phyloP scores from a whole-genome alignment of 345 rosid genomes.

The Pistacia atlantica region DNA sequence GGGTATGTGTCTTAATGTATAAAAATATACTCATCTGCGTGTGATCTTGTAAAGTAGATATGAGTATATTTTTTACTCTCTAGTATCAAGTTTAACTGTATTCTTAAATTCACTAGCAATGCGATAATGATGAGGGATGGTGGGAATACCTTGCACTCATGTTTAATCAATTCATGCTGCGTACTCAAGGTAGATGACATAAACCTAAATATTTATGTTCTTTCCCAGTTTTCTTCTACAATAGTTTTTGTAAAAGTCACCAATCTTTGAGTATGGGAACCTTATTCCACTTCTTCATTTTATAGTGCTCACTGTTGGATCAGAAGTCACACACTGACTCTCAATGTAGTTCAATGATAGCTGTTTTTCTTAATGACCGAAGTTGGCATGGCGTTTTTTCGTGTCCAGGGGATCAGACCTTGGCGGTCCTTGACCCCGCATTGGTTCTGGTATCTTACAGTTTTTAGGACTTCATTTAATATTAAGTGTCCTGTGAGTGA shows the following conservation, averaged over 20 bases:
- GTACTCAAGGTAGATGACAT: slow-evolving; percentile 87
- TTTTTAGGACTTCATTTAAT: slow-evolving; percentile 19
- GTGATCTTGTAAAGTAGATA: slow-evolving; percentile 45
- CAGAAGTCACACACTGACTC: slow-evolving; percentile 10
- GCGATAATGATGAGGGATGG: slow-evolving; percentile 97
- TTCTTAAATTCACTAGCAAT: slow-evolving; percentile 95
- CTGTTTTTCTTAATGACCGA: slow-evolving; percentile 17
- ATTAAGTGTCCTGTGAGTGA: slow-evolving; percentile 21
- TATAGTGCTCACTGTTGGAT: slow-evolving; percentile 16
- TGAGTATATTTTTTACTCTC: slow-evolving; percentile 50
- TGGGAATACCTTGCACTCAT: slow-evolving; percentile 92
- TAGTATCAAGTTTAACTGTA: slow-evolving; percentile 87
- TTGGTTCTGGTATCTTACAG: slow-evolving; percentile 15
- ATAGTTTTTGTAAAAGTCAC: slow-evolving; percentile 31
- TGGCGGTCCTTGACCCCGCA: slow-evolving; percentile 13
- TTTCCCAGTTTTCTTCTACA: slow-evolving; percentile 41
- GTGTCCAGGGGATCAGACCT: slow-evolving; percentile 16
- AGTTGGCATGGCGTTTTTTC: slow-evolving; percentile 21
- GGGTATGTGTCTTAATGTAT: slow-evolving; percentile 62
- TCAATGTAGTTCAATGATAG: slow-evolving; percentile 12
- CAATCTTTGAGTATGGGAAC: slow-evolving; percentile 27
- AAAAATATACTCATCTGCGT: slow-evolving; percentile 25
- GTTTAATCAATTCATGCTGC: slow-evolving; percentile 97
- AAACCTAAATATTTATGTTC: slow-evolving; percentile 60
- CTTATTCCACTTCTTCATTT: slow-evolving; percentile 30